phyloP scores from a whole-genome alignment of 1,284 basidiomycete genomes.

The Trametes hirsuta region DNA sequence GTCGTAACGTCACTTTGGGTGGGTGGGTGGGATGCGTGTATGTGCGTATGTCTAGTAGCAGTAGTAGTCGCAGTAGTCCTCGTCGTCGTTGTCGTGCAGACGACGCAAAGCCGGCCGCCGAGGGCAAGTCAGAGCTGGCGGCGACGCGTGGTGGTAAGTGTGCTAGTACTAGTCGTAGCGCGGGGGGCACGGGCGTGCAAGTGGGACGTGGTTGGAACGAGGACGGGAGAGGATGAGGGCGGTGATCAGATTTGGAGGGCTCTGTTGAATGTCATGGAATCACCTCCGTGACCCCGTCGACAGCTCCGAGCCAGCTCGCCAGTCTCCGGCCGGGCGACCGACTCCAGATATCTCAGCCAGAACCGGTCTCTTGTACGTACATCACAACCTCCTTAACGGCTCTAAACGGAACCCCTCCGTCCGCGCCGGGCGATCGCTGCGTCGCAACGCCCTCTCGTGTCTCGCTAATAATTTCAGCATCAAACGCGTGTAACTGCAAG shows the following conservation, averaged over 20 bases:
- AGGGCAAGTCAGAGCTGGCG: neutral
- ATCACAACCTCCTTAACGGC: neutral
- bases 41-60: neutral
- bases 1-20: neutral
- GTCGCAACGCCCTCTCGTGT: neutral
- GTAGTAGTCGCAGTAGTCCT: no score
- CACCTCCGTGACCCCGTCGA: slow-evolving; percentile 11
- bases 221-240: neutral
- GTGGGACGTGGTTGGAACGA: neutral
- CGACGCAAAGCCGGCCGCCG: neutral
- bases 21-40: no score
- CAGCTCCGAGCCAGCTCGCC: neutral
- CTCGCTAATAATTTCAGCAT: neutral
- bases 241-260: neutral
- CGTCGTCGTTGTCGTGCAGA: neutral
- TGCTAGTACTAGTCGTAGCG: no score
- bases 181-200: no score
- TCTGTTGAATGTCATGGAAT: slow-evolving; percentile 6
- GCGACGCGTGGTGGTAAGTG: neutral
- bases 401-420: neutral
- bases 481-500: neutral
- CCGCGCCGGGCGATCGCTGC: neutral
- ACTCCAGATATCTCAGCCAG: slow-evolving; percentile 25
- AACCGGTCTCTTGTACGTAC: slow-evolving; percentile 14
- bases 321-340: slow-evolving; percentile 14